Evolutionary conservation across 2,329 filamentous ascomycete species (phyloP), one percentile per base, ranked within the genome.

Genomic region (Sphaerulina musiva): DNA sequence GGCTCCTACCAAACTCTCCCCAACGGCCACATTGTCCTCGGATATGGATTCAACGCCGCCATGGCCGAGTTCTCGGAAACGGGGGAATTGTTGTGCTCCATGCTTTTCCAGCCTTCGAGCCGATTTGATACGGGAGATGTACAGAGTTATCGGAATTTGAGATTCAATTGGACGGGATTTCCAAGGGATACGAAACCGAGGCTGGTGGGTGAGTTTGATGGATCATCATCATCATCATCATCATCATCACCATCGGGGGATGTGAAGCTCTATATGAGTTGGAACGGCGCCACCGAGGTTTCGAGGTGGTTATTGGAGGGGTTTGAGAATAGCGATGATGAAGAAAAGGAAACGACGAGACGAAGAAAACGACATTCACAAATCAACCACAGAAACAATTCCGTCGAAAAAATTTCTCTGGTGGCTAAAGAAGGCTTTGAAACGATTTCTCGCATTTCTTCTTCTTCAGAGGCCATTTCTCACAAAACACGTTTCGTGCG

Each of bases 71-170:
- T 76, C 60, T 69, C 70, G 0, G 56, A 67, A 1, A 70, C 75
- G n/a, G 79, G 79, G 3, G 66, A 72, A 6, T 62, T 76, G 6
- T 66, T 82, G 12, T 81, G 80, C 67, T 76, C 82, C 53, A 71
- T 71, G 1, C 77, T 78, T 59, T 72, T 80, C 62, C 72, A 59
- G 47, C 60, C 58, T 75, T 74, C 57, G 78, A 80, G 61, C 71
- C 51, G 61, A 64, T 36, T 77, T 75, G 2, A 63, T 56, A 31
- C 48, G 6, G 64, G 62, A 65, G 57, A 65, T 68, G 66, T 65
- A 8, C 63, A 67, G 54, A 79, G 75, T 56, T 83, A 82, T 61
- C 74, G 79, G 17, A 73, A 73, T 5, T 77, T 76, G 61, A 77
- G 76, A 62, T 74, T 72, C 54, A 66, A 73, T 48, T 83, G 79